Percentiles rank a stretch among this genome's conserved stretches.
phyloP scores from a whole-genome alignment of 768 basidiomycete species.

The Lactifluus echinatus region DNA sequence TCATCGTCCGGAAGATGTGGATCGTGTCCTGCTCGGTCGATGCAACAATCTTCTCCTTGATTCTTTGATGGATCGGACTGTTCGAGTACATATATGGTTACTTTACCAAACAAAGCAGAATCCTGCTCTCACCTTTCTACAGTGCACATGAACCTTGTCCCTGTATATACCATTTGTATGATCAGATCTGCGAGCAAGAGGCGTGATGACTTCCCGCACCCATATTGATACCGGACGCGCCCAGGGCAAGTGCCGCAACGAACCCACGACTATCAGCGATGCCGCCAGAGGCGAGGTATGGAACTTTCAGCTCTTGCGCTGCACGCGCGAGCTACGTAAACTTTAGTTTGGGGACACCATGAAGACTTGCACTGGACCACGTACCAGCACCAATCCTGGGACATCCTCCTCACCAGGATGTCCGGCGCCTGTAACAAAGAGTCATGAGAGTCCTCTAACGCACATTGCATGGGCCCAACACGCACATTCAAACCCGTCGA shows the following conservation, averaged over 20 bases:
- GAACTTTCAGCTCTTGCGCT: constrained; percentile 71
- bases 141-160: constrained; percentile 90
- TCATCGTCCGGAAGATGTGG: constrained; percentile 84
- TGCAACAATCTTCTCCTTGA: constrained; percentile 84
- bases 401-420: constrained; percentile 95
- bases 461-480: not conserved
- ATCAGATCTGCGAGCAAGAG: not conserved
- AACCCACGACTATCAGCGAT: constrained; percentile 82
- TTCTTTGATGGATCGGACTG: constrained; percentile 78
- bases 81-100: not conserved
- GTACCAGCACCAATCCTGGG: constrained; percentile 73
- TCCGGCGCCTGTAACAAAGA: constrained; percentile 59
- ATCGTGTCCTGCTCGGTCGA: constrained; percentile 77
- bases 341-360: not conserved
- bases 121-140: constrained; percentile 51
- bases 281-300: constrained; percentile 88
- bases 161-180: constrained; percentile 18
- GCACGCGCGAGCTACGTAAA: constrained; percentile 73
- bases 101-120: not conserved
- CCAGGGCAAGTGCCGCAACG: constrained; percentile 72
- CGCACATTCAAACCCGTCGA: constrained; percentile 88
- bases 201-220: constrained; percentile 29
- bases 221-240: constrained; percentile 85
- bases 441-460: constrained; percentile 10
- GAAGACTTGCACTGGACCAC: not conserved